A percentile compares a stretch with the other conserved stretches of the same genome.
These are phyloP conservation scores for Eutrema salsugineum DNA, from an alignment of 441 rosid genomes.

Conservation along the genomic window DNA sequence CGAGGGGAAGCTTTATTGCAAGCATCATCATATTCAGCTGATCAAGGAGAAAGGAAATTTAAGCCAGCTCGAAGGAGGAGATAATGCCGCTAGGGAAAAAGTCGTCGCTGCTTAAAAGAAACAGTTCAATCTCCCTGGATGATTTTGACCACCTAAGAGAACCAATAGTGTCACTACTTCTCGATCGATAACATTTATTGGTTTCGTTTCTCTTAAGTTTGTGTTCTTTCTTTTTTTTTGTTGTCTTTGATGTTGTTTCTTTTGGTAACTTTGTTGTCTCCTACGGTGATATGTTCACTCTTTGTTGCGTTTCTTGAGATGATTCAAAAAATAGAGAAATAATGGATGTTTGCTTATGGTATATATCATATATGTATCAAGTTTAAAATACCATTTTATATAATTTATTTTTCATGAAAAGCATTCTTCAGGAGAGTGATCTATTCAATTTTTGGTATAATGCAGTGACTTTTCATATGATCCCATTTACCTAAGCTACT, in stretches of 20 bases:
- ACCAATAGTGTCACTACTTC: background rate
- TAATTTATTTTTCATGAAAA: background rate
- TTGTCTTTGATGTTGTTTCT: background rate
- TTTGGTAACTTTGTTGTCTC: background rate
- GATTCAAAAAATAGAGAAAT: slow-evolving; percentile 19
- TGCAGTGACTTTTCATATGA: background rate
- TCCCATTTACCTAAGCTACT: background rate
- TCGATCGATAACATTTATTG: background rate
- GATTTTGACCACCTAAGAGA: slow-evolving; percentile 20
- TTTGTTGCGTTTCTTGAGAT: slow-evolving; percentile 24
- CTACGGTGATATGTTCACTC: slow-evolving; percentile 14
- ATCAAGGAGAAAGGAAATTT: slow-evolving; percentile 94
- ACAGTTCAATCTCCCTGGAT: background rate
- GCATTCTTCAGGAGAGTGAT: background rate
- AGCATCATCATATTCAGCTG: slow-evolving; percentile 93
- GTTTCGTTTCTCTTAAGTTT: slow-evolving; percentile 19
- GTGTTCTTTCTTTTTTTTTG: background rate
- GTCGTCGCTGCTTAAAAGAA: slow-evolving; percentile 20
- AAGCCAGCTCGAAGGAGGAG: slow-evolving; percentile 95
- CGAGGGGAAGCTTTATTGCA: slow-evolving; percentile 93
- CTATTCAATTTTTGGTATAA: background rate
- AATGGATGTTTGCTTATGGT: slow-evolving; percentile 12
- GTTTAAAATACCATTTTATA: background rate
- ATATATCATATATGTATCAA: background rate
- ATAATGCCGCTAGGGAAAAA: slow-evolving; percentile 35